Conservation (phyloP, 345 rosid species). For the Arabidopsis suecica region DNA sequence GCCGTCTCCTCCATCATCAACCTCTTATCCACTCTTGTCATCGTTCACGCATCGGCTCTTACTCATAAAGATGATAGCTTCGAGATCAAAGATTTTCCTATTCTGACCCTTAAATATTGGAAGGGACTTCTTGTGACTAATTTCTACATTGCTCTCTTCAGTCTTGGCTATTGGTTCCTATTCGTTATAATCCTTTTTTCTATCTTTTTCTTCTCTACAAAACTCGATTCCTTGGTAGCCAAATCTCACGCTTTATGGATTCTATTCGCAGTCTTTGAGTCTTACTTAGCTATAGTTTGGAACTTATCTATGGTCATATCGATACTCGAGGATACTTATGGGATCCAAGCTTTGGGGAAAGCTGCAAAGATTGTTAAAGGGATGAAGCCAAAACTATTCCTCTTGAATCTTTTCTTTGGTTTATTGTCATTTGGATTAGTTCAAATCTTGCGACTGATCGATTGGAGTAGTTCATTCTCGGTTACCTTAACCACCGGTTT, state of each 20-base stretch:
- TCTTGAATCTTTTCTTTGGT: slow-evolving; percentile 49
- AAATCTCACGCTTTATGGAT: slow-evolving; percentile 2
- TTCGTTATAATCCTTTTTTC: slow-evolving; percentile 29
- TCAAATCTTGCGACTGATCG: slow-evolving; percentile 20
- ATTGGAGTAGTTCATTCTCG: neutral
- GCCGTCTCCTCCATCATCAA: slow-evolving; percentile 18
- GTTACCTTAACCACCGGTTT: slow-evolving; percentile 32
- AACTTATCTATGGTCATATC: slow-evolving; percentile 58
- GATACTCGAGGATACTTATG: slow-evolving; percentile 56
- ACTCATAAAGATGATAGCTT: slow-evolving; percentile 36
- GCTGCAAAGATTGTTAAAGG: slow-evolving; percentile 63
- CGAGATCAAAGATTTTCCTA: slow-evolving; percentile 40
- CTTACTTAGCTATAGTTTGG: slow-evolving; percentile 58
- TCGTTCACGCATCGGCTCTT: slow-evolving; percentile 51
- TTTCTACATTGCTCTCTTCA: slow-evolving; percentile 50
- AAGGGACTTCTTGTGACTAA: slow-evolving; percentile 52
- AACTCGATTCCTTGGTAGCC: neutral
- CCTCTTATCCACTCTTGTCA: slow-evolving; percentile 42
- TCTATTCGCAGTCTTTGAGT: slow-evolving; percentile 35
- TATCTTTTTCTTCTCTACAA: slow-evolving; percentile 24
- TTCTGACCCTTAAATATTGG: slow-evolving; percentile 43
- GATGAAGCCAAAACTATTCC: slow-evolving; percentile 51
- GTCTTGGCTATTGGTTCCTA: slow-evolving; percentile 46
- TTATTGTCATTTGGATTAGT: slow-evolving; percentile 24
- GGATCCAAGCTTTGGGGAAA: slow-evolving; percentile 63